phyloP scores from a whole-genome alignment of 805 yeast species.

The Phaffomyces thermotolerans region DNA sequence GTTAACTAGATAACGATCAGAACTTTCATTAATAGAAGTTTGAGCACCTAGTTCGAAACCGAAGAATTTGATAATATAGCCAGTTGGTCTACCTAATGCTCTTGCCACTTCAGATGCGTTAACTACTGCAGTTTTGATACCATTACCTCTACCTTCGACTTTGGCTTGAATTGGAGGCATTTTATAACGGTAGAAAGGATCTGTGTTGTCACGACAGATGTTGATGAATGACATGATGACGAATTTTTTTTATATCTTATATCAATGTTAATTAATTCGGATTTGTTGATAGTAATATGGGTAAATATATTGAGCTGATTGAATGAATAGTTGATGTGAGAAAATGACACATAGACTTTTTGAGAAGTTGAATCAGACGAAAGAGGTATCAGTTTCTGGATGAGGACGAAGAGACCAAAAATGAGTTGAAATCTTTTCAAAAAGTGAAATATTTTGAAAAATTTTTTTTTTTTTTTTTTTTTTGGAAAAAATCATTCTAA shows the following conservation, averaged over 20 bases:
- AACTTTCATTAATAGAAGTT: constrained; percentile 70
- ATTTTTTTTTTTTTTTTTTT: too few relatives aligned
- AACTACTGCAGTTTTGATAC: constrained; percentile 92
- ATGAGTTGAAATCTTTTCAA: too few relatives aligned
- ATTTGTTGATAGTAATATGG: constrained; percentile 1
- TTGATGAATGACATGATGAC: constrained; percentile 84
- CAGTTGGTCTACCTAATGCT: constrained; percentile 87
- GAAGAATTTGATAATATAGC: constrained; percentile 87
- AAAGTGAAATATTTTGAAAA: too few relatives aligned
- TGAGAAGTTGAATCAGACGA: too few relatives aligned
- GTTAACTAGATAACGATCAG: constrained; percentile 85
- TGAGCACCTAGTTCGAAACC: constrained; percentile 98
- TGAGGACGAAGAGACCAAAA: too few relatives aligned
- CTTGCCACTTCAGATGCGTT: constrained; percentile 91
- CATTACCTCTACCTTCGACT: constrained; percentile 98
- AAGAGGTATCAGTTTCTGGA: too few relatives aligned
- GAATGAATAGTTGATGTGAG: constrained; percentile 1
- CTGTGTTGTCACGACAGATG: constrained; percentile 94
- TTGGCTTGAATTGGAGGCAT: constrained; percentile 98
- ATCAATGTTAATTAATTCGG: too few relatives aligned
- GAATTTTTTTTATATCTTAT: too few relatives aligned
- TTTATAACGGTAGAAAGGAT: constrained; percentile 98
- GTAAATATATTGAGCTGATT: neutral
- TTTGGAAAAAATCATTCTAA: neutral
- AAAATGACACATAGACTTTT: constrained; percentile 6